Base-by-base conservation (phyloP, 352 stramenopile genomes). In the Globisporangium parvum region DNA sequence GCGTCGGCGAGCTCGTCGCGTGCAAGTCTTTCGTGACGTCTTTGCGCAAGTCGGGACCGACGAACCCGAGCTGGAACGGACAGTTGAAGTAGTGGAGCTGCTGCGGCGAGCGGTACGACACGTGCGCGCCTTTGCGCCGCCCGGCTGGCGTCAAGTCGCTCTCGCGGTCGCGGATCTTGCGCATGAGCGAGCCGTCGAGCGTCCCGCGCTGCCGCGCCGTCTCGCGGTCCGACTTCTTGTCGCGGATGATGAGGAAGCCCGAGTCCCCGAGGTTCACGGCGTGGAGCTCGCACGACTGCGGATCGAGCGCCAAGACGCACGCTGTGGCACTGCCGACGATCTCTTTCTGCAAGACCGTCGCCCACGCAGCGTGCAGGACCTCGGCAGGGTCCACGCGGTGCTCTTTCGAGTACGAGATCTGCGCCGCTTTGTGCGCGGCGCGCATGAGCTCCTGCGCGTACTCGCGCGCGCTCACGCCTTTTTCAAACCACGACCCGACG, bases 81-180 rank as follows among this genome's bases (percentile, higher is more conserved):
- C 97, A 96, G 66, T 99, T 99, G 74, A 99, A 99, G 46, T 94
- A 98, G 54, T 95, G 86, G 11, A 99, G 75, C 63, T 99, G 96
- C 67, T 99, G 95, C 48, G 97, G 92, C 14, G 88, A 98, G 14
- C 97, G 88, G 71, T 98, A 98, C 26, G 87, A 84, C 23, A 91
- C 75, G 47, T 91, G 81, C 2, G 81, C 81, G 37, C 81, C 81
- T 53, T 89, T 91, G 55, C 81, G 78, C 39, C 81, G 77, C 17
- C 80, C 80, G 10, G 80, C 77, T 20, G 80, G 77, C 35, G 80
- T 90, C 20, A 88, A 54, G 48, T 86, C 79, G n/a, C 53, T 63
- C 15, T 88, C 77, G 15, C 69, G 72, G 35, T 91, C 77, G n/a
- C 68, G 66, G 50, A 87, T 84, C 66, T 83, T 86, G 23, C 81